Percentiles rank a stretch among this genome's conserved stretches.
phyloP scores from a whole-genome alignment of 768 basidiomycete genomes.

The Lactarius hengduanensis region DNA sequence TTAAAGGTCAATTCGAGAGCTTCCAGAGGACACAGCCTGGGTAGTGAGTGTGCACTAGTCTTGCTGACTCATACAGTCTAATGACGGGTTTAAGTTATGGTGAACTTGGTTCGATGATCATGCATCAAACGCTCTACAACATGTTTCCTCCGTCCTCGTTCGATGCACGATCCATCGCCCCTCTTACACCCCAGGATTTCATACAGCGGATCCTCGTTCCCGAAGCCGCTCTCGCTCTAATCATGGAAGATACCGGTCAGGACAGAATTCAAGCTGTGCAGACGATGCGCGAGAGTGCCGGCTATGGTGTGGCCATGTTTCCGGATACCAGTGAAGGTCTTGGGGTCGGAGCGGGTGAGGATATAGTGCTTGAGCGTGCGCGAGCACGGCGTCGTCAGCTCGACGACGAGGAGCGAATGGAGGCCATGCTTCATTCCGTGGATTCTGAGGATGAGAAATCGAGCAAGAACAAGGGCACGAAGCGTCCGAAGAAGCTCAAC shows the following conservation, averaged over 20 bases:
- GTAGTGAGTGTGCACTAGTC: slow-evolving; percentile 59
- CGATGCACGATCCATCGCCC: slow-evolving; percentile 50
- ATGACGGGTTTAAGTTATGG: slow-evolving; percentile 61
- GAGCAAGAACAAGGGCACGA: slow-evolving; percentile 12
- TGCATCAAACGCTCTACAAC: slow-evolving; percentile 71
- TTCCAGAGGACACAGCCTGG: slow-evolving; percentile 86
- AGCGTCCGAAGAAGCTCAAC: slow-evolving; percentile 17
- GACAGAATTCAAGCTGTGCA: slow-evolving; percentile 48
- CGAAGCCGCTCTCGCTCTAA: slow-evolving; percentile 79
- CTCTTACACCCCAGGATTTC: slow-evolving; percentile 75
- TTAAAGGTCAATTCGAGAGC: slow-evolving; percentile 70
- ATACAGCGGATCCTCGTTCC: slow-evolving; percentile 86
- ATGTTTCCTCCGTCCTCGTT: slow-evolving; percentile 67
- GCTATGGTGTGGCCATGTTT: slow-evolving; percentile 86
- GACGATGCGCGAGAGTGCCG: slow-evolving; percentile 71
- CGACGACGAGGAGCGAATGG: slow-evolving; percentile 42
- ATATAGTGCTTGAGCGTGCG: slow-evolving; percentile 47
- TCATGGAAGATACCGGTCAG: slow-evolving; percentile 68
- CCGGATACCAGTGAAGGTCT: slow-evolving; percentile 53
- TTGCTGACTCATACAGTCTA: background rate
- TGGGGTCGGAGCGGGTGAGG: slow-evolving; percentile 41
- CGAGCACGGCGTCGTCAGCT: slow-evolving; percentile 42
- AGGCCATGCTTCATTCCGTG: slow-evolving; percentile 33
- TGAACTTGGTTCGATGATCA: slow-evolving; percentile 77
- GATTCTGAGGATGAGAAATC: slow-evolving; percentile 4